Evolutionary conservation across 768 basidiomycete species (phyloP), one percentile per base, ranked within the genome.

Genomic region (Clavaria fumosa): DNA sequence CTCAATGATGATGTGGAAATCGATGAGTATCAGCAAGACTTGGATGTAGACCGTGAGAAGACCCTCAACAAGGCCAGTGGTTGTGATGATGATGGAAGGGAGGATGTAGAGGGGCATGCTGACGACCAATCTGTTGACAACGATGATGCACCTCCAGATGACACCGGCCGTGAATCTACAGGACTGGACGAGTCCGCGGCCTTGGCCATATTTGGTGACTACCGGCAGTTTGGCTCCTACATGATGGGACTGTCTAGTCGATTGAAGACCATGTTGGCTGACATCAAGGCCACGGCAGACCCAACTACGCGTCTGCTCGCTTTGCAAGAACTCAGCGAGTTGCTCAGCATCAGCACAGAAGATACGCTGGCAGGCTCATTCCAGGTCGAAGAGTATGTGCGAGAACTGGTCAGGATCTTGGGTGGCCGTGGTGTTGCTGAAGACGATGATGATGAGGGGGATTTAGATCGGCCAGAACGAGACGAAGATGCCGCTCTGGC

Each of bases 291-390:
- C 17, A 75, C 78, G 20, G 81, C 85, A 22, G 84, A 84, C 53
- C 78, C 84, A 7, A 85, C 81, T 0, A 82, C 78, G 27, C 79
- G 90, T 34, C 72, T 96, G 20, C 61, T 88, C 31, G 90, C 91
- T 4, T 62, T 99, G 20, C 90, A 96, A 52, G 93, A 99, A 50
- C 70, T 95, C 37, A 89, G 85, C 60, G 93, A 97, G 54, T 57
- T 96, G 23, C 73, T 99, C 39, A 84, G 85, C 43, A 91, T 97
- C 60, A 88, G 86, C 57, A 96, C 89, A 2, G 93, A 97, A 59
- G 95, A 99, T 54, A 96, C 90, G 5, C 64, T 99, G 32, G 83
- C 86, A 6, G 89, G 89, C 28, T 91, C 84, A n/a, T 93, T 99
- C 61, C 84, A 82, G 45, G 79, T 91, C 15, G 90, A 93, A 48